phyloP scores from a whole-genome alignment of 805 yeast genomes.

The Candida schatavii region DNA sequence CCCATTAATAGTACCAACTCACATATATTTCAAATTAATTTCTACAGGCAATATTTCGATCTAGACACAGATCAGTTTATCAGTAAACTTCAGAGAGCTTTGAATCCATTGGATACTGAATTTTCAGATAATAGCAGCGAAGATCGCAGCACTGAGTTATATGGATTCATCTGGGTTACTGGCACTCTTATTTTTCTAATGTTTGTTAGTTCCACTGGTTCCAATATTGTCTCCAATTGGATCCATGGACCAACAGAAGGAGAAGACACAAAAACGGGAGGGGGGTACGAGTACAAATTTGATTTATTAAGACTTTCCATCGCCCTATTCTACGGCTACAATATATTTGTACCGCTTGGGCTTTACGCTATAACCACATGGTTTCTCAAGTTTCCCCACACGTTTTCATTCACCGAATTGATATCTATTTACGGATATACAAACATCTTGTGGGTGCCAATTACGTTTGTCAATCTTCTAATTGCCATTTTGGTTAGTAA shows the following conservation, averaged over 20 bases:
- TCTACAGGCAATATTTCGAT: slow-evolving; percentile 67
- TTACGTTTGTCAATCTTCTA: slow-evolving; percentile 58
- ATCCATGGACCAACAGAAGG: slow-evolving; percentile 28
- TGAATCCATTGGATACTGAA: slow-evolving; percentile 49
- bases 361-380: slow-evolving; percentile 54
- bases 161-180: slow-evolving; percentile 90
- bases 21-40: slow-evolving; percentile 54
- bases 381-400: slow-evolving; percentile 48
- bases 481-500: slow-evolving; percentile 48
- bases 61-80: slow-evolving; percentile 63
- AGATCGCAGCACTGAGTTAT: slow-evolving; percentile 58
- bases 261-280: slow-evolving; percentile 11
- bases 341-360: slow-evolving; percentile 57
- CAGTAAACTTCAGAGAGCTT: slow-evolving; percentile 48
- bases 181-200: slow-evolving; percentile 73
- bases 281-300: slow-evolving; percentile 56
- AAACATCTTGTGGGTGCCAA: slow-evolving; percentile 81
- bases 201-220: slow-evolving; percentile 72
- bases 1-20: slow-evolving; percentile 15
- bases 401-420: slow-evolving; percentile 54
- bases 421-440: slow-evolving; percentile 84
- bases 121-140: slow-evolving; percentile 20
- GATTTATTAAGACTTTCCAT: slow-evolving; percentile 66
- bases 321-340: slow-evolving; percentile 72
- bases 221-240: slow-evolving; percentile 60